Evolutionary conservation across 495 filamentous ascomycete genomes (phyloP).

Genomic region (Filosporella fistucella): DNA sequence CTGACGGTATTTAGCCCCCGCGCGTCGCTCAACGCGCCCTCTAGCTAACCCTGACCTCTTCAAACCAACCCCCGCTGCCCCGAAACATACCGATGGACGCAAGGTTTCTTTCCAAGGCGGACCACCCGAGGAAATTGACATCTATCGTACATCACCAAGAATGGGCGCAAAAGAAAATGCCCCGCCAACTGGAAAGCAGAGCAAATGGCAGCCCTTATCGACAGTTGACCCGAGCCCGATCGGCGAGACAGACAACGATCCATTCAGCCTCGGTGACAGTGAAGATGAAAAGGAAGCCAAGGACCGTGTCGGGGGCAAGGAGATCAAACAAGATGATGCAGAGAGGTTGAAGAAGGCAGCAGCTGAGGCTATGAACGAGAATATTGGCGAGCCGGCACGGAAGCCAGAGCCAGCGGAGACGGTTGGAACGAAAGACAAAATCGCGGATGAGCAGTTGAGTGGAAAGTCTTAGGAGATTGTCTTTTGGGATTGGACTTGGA

Average conservation of each 20-base stretch:
- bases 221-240: constrained; percentile 83
- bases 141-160: constrained; percentile 60
- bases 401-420: constrained; percentile 31
- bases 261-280: constrained; percentile 93
- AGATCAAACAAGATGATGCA: constrained; percentile 55
- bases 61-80: constrained; percentile 63
- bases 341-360: constrained; percentile 70
- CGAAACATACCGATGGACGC: constrained; percentile 51
- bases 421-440: constrained; percentile 36
- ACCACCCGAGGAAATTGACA: constrained; percentile 68
- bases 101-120: constrained; percentile 60
- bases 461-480: constrained; percentile 24
- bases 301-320: constrained; percentile 33
- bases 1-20: constrained; percentile 35
- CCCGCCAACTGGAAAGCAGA: constrained; percentile 49
- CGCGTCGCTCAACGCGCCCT: constrained; percentile 54
- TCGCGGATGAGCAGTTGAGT: constrained; percentile 36
- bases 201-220: constrained; percentile 96
- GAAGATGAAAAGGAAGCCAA: constrained; percentile 88
- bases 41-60: constrained; percentile 76
- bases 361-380: constrained; percentile 57
- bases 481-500: background rate
- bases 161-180: constrained; percentile 21
- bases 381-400: constrained; percentile 24
- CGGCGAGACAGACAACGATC: constrained; percentile 85